phyloP scores from a whole-genome alignment of 192 early-diverging fungal genomes.

The Backusella psychrophila region DNA sequence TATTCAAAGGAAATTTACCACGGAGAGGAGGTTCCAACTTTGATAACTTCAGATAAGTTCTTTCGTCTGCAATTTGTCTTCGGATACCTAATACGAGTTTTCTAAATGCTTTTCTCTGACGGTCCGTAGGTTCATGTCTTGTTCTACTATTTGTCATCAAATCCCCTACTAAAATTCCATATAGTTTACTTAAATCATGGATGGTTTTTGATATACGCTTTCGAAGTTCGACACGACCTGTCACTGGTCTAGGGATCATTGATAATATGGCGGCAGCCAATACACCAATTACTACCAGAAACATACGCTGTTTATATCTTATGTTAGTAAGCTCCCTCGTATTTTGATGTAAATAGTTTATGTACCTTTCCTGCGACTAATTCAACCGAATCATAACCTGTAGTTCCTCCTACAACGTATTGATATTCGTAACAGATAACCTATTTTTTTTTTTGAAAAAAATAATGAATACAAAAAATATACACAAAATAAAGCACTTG shows the following conservation, averaged over 20 bases:
- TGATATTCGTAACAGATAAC: slow-evolving; percentile 27
- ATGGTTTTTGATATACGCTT: slow-evolving; percentile 34
- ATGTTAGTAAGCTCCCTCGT: background rate
- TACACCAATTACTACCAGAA: slow-evolving; percentile 32
- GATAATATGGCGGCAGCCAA: slow-evolving; percentile 30
- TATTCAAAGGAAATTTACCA: slow-evolving; percentile 36
- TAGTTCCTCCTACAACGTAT: background rate
- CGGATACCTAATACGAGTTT: slow-evolving; percentile 5
- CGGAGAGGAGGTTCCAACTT: slow-evolving; percentile 38
- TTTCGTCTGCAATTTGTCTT: slow-evolving; percentile 34
- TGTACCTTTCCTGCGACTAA: slow-evolving; percentile 30
- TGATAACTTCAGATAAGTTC: slow-evolving; percentile 24
- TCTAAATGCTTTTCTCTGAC: slow-evolving; percentile 11
- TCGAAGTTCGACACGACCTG: slow-evolving; percentile 37
- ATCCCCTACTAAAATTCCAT: slow-evolving; percentile 18
- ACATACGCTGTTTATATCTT: slow-evolving; percentile 16
- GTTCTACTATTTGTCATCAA: background rate
- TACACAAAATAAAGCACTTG: background rate
- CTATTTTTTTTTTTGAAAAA: slow-evolving; percentile 1
- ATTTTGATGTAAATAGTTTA: background rate
- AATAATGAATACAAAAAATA: background rate
- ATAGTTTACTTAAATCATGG: slow-evolving; percentile 30
- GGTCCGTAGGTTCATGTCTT: background rate
- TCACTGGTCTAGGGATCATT: slow-evolving; percentile 29
- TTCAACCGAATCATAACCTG: slow-evolving; percentile 14